Percentiles rank a stretch among this genome's conserved stretches.
Conservation (phyloP, 2,329 filamentous ascomycete species). For the Ophiostoma novo-ulmi region DNA sequence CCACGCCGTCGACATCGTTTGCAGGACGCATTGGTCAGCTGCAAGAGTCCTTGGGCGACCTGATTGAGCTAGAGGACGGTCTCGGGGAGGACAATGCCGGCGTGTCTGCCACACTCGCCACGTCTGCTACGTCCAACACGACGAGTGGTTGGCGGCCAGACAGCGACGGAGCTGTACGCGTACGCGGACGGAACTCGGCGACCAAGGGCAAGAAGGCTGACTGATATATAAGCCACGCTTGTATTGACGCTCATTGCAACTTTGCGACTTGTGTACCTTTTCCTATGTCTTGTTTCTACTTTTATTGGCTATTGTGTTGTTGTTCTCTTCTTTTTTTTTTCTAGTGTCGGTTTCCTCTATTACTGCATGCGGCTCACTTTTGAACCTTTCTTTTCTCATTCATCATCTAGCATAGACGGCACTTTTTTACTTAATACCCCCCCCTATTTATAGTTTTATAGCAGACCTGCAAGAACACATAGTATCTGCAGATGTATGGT, state of each 20-base stretch:
- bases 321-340: slow-evolving; percentile 6
- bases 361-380: background rate
- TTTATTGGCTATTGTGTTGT: slow-evolving; percentile 6
- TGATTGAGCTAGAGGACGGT: slow-evolving; percentile 67
- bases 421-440: slow-evolving; percentile 27
- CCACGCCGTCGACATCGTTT: slow-evolving; percentile 23
- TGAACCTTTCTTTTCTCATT: background rate
- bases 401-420: slow-evolving; percentile 26
- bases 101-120: background rate
- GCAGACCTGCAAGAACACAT: slow-evolving; percentile 1
- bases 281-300: slow-evolving; percentile 10
- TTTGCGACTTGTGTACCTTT: background rate
- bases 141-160: slow-evolving; percentile 37
- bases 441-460: slow-evolving; percentile 14
- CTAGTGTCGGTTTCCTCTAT: too few species aligned
- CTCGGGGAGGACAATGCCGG: slow-evolving; percentile 48
- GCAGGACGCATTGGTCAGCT: slow-evolving; percentile 23
- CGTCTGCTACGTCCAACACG: slow-evolving; percentile 29
- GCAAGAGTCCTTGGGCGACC: slow-evolving; percentile 49
- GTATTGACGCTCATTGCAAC: too few species aligned
- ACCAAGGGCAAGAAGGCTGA: slow-evolving; percentile 46
- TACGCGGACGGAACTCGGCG: slow-evolving; percentile 36
- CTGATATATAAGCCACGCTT: slow-evolving; percentile 28
- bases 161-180: slow-evolving; percentile 36
- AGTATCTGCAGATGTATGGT: slow-evolving; percentile 6